Base-by-base conservation (phyloP, 2,329 filamentous ascomycete species). In the Plectosphaerella cucumerina region DNA sequence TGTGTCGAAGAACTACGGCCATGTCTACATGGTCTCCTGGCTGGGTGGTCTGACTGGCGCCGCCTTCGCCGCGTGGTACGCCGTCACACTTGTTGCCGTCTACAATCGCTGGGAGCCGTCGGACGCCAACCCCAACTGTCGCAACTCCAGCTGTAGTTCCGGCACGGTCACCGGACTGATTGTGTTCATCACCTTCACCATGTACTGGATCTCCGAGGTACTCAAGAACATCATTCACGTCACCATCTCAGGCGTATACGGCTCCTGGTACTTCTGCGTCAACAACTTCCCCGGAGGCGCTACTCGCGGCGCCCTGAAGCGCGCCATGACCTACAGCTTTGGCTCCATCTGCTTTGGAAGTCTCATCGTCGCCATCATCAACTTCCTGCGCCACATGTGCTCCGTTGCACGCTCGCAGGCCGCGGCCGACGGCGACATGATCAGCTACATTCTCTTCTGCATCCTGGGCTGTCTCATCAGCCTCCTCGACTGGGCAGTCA, bases 171-270 rank as follows among this genome's bases (percentile, higher is more conserved):
- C 91, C 53, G 92, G 92, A 0, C 71, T 97, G 26, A 74, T 96
- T 5, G 89, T 87, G 17, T 97, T 95, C 65, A 81, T 91, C 58
- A 96, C 91, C 0, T 97, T 97, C 62, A 86, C 91, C 49, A 89
- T 86, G 70, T 97, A 95, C 71, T 97, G 93, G 93, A 85, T 96
- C 57, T 87, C 89, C 2, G 93, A 97, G 66, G 93, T 88, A 80
- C 73, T 97, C 60, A 97, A 97, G 74, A 96, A 96, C 70, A 91
- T 89, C 1, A 89, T 96, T 44, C 91, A 97, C 65, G 87, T 87
- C 2, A 91, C 85, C 21, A 87, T 96, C 52, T 88, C 90, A 0
- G 92, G 93, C 0, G 85, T 96, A 1, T 97, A 96, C 60, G 92
- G 90, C 1, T 87, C 87, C 1, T 97, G 93, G 93, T 97, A 96